Evolutionary conservation across 441 rosid species (phyloP), one percentile per base, ranked within the genome.

Genomic region (Populus tomentosa): DNA sequence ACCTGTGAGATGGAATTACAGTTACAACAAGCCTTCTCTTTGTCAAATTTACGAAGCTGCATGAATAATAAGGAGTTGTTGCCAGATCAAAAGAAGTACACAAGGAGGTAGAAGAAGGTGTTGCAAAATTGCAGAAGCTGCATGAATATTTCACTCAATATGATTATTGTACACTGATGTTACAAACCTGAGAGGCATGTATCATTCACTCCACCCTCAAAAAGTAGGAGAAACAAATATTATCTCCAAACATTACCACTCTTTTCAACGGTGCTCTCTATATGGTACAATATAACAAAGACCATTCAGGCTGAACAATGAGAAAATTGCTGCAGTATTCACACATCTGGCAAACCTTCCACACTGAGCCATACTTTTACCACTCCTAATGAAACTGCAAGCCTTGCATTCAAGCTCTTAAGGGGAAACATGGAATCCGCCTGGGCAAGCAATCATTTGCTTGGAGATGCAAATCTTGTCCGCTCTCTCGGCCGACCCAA

Each of bases 401-500:
- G 32, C 53, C 75, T 69, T 4, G 68, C 50, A 71, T 59, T 82
- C 36, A 65, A 76, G 40, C 74, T 79, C 79, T 5, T 16, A 9
- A 40, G 13, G 59, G 63, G 21, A 73, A 69, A 76, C 8, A 35
- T 18, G 7, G 28, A 10, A 40, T 65, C 50, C 16, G 11, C 6
- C 56, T 71, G 9, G 56, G 11, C 33, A 53, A 71, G 71, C 64
- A 73, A 76, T 93, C 86, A 91, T 85, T 90, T 88, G 65, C 95
- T 88, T 24, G 99, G 99, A 79, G 97, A 95, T 73, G 98, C 95
- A 84, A 95, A 95, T 81, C 99, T 91, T 72, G 97, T 90, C 75
- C 92, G 85, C 75, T 94, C 98, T 83, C 94, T 89, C 78, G 85
- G 95, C 82, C 95, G 79, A 82, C 82, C 87, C 73, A 89, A 73